phyloP scores from a whole-genome alignment of 2,329 filamentous ascomycete species.

The Dryadomyces quercivorus region DNA sequence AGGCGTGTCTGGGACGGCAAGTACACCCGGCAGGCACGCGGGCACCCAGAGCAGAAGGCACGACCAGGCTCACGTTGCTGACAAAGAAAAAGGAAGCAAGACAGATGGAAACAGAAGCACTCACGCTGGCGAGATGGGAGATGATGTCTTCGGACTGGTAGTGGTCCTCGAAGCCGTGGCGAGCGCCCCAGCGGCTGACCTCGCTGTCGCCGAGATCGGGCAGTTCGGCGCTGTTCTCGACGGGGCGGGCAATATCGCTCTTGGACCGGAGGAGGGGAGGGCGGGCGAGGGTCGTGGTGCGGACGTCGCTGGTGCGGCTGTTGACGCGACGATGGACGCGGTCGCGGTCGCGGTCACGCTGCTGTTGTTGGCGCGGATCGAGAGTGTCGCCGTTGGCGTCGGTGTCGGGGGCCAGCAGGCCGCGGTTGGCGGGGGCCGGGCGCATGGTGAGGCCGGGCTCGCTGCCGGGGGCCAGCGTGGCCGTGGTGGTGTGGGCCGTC shows the following conservation, averaged over 20 bases:
- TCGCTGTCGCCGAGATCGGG: constrained; percentile 16
- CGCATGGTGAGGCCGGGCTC: constrained; percentile 17
- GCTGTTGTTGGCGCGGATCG: constrained; percentile 2
- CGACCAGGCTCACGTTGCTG: neutral
- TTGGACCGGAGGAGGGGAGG: constrained; percentile 43
- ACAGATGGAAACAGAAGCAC: constrained; percentile 19
- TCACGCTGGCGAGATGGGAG: constrained; percentile 66
- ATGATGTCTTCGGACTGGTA: constrained; percentile 86
- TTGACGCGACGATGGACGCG: constrained; percentile 10
- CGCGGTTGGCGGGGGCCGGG: constrained; percentile 16
- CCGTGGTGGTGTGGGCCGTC: neutral
- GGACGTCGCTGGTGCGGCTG: neutral
- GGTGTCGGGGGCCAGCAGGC: constrained; percentile 12
- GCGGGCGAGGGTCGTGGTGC: constrained; percentile 21
- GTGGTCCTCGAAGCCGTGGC: constrained; percentile 88
- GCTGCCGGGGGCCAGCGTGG: neutral
- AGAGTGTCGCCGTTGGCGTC: constrained; percentile 12
- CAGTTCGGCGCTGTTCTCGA: constrained; percentile 21
- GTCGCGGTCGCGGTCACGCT: constrained; percentile 20
- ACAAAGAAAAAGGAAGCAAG: neutral
- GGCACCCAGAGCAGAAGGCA: neutral
- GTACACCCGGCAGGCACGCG: neutral
- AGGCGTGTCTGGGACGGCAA: neutral
- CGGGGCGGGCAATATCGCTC: constrained; percentile 37
- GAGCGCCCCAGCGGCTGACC: constrained; percentile 37